Evolutionary conservation across 1,284 basidiomycete genomes (phyloP).

Genomic region (Phenoliferia sp.): DNA sequence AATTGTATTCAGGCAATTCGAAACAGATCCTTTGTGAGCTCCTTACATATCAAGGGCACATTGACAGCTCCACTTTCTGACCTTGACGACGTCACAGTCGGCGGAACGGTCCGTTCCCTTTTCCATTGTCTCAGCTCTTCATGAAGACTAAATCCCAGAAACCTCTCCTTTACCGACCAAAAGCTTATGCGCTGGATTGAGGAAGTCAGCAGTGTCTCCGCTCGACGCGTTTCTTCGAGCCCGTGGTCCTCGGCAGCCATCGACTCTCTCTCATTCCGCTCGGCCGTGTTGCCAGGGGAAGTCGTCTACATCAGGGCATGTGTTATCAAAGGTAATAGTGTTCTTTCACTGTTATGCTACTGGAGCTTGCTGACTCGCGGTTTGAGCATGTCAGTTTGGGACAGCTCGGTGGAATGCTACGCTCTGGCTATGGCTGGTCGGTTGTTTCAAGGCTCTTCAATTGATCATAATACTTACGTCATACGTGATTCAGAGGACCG

Average conservation of each 20-base stretch:
- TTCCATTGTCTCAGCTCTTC: not conserved
- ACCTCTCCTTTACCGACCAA: not conserved
- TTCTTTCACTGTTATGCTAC: not conserved
- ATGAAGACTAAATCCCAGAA: not conserved
- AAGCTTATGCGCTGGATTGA: slow-evolving; percentile 32
- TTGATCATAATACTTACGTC: not conserved
- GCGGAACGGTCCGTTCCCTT: slow-evolving; percentile 13
- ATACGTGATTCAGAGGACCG: slow-evolving; percentile 16
- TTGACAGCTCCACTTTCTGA: no score
- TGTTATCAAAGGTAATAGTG: slow-evolving; percentile 13
- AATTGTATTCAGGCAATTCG: slow-evolving; percentile 15
- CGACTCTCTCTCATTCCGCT: slow-evolving; percentile 30
- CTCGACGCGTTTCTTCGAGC: slow-evolving; percentile 10
- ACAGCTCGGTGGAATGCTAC: slow-evolving; percentile 26
- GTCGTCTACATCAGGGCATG: slow-evolving; percentile 12
- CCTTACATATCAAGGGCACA: no score
- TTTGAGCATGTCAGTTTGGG: slow-evolving; percentile 7
- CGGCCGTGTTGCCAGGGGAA: slow-evolving; percentile 21
- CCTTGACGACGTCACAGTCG: no score
- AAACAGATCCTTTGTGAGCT: slow-evolving; percentile 31
- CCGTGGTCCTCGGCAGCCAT: slow-evolving; percentile 18
- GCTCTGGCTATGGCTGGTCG: slow-evolving; percentile 25
- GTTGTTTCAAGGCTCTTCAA: not conserved
- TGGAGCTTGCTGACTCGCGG: not conserved
- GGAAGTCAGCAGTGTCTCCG: slow-evolving; percentile 23